Evolutionary conservation across 257 asterid species (phyloP).

Genomic region (Leptodermis oblonga): DNA sequence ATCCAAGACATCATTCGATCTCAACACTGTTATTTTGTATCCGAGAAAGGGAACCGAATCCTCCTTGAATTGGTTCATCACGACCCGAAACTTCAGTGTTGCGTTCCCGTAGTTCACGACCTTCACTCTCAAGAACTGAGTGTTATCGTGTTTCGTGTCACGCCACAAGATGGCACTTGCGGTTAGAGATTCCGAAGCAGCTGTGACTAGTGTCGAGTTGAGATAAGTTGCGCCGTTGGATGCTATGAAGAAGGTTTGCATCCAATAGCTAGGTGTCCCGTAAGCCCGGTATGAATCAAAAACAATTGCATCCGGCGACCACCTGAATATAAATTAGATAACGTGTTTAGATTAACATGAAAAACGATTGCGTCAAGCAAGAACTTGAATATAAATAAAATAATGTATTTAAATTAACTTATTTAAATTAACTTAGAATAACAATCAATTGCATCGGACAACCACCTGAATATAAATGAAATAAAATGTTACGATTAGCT

Average conservation of each 20-base stretch:
- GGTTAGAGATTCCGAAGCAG: slow-evolving; percentile 40
- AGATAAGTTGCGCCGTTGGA: slow-evolving; percentile 87
- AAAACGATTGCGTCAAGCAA: too few species aligned
- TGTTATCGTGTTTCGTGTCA: slow-evolving; percentile 32
- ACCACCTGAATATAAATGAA: too few species aligned
- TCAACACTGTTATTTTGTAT: slow-evolving; percentile 40
- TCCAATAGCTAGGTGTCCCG: slow-evolving; percentile 97
- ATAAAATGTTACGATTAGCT: too few species aligned
- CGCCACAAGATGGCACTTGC: slow-evolving; percentile 73
- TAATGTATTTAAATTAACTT: too few species aligned
- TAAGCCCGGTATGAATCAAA: slow-evolving; percentile 59
- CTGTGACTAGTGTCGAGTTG: slow-evolving; percentile 41
- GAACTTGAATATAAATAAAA: too few species aligned
- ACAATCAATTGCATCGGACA: too few species aligned
- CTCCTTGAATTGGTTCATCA: background rate
- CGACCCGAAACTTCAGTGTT: slow-evolving; percentile 18
- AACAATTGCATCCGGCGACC: slow-evolving; percentile 92
- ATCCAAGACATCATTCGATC: slow-evolving; percentile 48
- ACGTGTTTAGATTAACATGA: too few species aligned
- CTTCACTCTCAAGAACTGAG: slow-evolving; percentile 40
- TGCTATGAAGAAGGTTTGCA: slow-evolving; percentile 85
- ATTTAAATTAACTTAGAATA: too few species aligned
- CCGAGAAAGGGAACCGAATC: slow-evolving; percentile 26
- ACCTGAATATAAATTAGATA: too few species aligned
- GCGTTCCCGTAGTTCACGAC: slow-evolving; percentile 63